Base-by-base conservation (phyloP, 306 rosid genomes). In the Ceratonia siliqua region DNA sequence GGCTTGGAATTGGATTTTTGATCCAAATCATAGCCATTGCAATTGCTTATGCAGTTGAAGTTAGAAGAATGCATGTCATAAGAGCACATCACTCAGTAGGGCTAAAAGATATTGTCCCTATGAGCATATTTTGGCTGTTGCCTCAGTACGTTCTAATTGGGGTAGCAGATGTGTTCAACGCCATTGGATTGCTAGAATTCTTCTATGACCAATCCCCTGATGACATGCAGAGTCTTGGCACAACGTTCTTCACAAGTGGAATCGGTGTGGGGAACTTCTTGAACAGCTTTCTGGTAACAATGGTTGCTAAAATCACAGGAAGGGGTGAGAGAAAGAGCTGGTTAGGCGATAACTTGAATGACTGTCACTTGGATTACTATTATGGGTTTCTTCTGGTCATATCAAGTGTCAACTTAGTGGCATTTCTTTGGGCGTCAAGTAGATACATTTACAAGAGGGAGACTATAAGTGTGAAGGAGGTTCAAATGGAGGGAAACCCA, bases 191-290 rank as follows among this genome's bases (percentile, higher is more conserved):
- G 76, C 56, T 94, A 24, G 98, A 94, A 61, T 94, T 94, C 68
- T 94, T 94, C 86, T 91, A 94, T 36, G 98, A 94, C 38, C 97
- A 94, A 63, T 93, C 96, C 24, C 98, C 97, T 0, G 94, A 90
- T 70, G 83, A 76, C 11, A 88, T 91, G 94, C 89, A 94, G 68
- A 91, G 96, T 41, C 87, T 91, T 24, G 94, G 98, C 48, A 91
- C 96, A 41, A 91, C 97, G 0, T 91, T 82, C 62, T 54, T 87
- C 80, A 88, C 81, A 43, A 94, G 96, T 54, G 90, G 91, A 7
- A 71, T 90, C 2, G 97, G 95, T 66, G 71, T 94, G 59, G 98
- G 98, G 38, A 88, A 85, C 68, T 94, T 90, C 68, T 78, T 94
- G 15, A 94, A 91, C 67, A 91, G 95, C 52, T 84, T 94, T 74